These are phyloP conservation scores for Geotrichum cucujoidarum DNA, from an alignment of 1,139 yeast species.

Conservation along the genomic window DNA sequence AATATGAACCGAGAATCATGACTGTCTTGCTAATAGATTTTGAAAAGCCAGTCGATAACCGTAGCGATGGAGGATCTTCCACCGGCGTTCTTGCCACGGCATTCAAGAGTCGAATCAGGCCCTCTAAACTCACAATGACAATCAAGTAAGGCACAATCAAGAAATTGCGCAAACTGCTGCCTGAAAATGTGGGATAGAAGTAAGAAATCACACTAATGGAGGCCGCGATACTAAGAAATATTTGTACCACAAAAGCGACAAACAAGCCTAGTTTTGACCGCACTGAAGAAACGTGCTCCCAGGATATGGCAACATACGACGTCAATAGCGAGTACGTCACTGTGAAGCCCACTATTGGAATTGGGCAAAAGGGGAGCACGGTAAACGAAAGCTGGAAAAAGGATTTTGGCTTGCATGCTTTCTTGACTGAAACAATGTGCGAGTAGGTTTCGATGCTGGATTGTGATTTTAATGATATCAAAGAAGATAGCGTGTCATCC, in stretches of 20 bases:
- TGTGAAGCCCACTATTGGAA: not conserved
- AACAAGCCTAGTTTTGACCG: slow-evolving; percentile 57
- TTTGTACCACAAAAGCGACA: slow-evolving; percentile 53
- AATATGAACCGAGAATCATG: slow-evolving; percentile 31
- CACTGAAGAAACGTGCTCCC: slow-evolving; percentile 51
- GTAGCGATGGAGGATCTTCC: slow-evolving; percentile 39
- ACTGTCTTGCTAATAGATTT: slow-evolving; percentile 38
- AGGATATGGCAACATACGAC: slow-evolving; percentile 43
- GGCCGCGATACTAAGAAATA: slow-evolving; percentile 44
- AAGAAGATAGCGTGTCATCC: slow-evolving; percentile 10
- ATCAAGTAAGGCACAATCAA: slow-evolving; percentile 41
- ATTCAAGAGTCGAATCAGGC: slow-evolving; percentile 43
- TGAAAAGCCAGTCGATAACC: slow-evolving; percentile 37
- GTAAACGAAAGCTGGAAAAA: not conserved
- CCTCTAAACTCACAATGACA: slow-evolving; percentile 43
- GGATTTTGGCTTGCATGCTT: not conserved
- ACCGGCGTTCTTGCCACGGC: slow-evolving; percentile 41
- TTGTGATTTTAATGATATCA: not conserved
- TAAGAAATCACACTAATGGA: slow-evolving; percentile 50
- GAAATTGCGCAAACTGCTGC: slow-evolving; percentile 25
- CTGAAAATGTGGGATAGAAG: slow-evolving; percentile 31
- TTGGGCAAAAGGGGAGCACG: not conserved
- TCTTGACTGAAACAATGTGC: not conserved
- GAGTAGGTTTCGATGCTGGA: not conserved
- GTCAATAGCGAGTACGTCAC: slow-evolving; percentile 35